Evolutionary conservation across 345 rosid species (phyloP).

Genomic region (Eucalyptus sp.): DNA sequence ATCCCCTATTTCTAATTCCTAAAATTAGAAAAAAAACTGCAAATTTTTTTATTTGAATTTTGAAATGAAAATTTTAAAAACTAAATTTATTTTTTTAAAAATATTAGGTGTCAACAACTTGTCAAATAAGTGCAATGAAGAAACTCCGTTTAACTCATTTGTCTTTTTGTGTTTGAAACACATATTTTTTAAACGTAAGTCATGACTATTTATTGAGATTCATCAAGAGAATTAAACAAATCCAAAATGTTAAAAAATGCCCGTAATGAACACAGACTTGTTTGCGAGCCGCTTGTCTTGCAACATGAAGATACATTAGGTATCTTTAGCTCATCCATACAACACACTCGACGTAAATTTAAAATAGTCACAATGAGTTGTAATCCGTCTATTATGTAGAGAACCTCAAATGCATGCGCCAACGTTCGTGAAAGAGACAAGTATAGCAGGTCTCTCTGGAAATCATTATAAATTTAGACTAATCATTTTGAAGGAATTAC

Average conservation of each 20-base stretch:
- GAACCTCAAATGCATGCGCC: background rate
- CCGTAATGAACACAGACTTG: background rate
- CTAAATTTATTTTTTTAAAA: too few relatives aligned
- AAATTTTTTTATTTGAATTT: too few relatives aligned
- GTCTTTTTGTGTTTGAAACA: background rate
- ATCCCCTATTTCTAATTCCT: too few relatives aligned
- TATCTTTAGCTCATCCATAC: background rate
- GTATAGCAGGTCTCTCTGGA: background rate
- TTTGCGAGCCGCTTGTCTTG: background rate
- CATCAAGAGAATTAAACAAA: background rate
- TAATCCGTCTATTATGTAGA: background rate
- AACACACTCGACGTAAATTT: background rate
- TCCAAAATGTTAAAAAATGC: background rate
- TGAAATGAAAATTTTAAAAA: too few relatives aligned
- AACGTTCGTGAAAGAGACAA: background rate
- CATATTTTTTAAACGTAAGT: background rate
- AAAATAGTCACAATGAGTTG: background rate
- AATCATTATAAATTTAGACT: background rate
- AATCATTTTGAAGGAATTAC: background rate
- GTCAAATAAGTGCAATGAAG: background rate
- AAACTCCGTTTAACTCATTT: background rate
- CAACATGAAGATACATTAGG: background rate
- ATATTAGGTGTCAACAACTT: too few relatives aligned
- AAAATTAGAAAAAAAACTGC: too few relatives aligned
- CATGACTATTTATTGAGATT: background rate